Conservation (phyloP, 176 grass and related monocot genomes). For the Secale cereale region DNA sequence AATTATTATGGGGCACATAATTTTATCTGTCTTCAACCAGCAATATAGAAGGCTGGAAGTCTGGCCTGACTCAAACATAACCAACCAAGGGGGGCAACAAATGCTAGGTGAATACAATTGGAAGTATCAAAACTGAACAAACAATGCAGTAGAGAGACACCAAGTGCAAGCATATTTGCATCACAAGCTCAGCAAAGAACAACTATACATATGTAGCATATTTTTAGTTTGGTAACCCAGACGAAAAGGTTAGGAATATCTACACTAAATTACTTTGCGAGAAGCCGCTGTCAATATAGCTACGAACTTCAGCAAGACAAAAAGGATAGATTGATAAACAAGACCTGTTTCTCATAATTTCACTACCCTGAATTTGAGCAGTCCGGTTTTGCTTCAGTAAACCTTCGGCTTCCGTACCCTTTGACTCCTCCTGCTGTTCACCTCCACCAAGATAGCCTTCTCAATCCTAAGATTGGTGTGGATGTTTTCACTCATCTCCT, state of each 20-base stretch:
- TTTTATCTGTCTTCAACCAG: background rate
- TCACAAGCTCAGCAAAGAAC: background rate
- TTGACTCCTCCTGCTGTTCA: slow-evolving; percentile 55
- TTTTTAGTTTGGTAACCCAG: background rate
- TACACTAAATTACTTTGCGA: slow-evolving; percentile 16
- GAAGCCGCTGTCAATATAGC: slow-evolving; percentile 1
- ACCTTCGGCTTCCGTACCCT: slow-evolving; percentile 45
- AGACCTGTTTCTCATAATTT: slow-evolving; percentile 4
- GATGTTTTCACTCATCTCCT: background rate
- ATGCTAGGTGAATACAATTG: background rate
- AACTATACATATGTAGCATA: slow-evolving; percentile 4
- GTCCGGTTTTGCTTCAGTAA: slow-evolving; percentile 20
- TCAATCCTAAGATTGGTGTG: slow-evolving; percentile 20
- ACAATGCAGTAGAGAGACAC: background rate
- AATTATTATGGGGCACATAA: slow-evolving; percentile 81
- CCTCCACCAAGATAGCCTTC: slow-evolving; percentile 41
- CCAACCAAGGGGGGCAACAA: background rate
- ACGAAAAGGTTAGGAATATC: slow-evolving; percentile 19
- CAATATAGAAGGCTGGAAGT: background rate
- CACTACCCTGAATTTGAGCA: background rate
- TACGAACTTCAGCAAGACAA: background rate
- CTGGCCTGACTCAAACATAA: background rate
- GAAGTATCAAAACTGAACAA: background rate
- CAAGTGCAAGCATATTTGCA: background rate
- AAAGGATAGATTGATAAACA: background rate